phyloP scores from a whole-genome alignment of 345 rosid genomes.

The Euphorbia lathyris region DNA sequence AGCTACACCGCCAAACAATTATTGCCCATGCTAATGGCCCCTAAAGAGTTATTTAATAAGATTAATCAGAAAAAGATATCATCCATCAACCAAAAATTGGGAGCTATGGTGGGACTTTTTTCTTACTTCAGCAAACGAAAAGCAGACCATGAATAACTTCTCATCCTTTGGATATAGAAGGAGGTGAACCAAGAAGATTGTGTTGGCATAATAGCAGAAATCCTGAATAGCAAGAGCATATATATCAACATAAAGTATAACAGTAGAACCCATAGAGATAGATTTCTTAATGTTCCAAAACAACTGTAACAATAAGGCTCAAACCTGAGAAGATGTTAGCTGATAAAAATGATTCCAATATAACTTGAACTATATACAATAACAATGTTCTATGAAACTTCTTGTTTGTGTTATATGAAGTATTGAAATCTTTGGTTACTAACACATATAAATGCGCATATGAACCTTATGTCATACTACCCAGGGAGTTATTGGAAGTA shows the following conservation, averaged over 20 bases:
- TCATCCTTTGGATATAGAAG: slow-evolving; percentile 77
- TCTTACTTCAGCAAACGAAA: slow-evolving; percentile 92
- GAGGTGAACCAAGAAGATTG: slow-evolving; percentile 84
- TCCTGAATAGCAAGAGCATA: slow-evolving; percentile 48
- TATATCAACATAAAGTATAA: no score
- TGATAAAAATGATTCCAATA: neutral
- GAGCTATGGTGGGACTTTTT: slow-evolving; percentile 3
- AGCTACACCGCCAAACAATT: slow-evolving; percentile 94
- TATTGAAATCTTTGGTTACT: neutral
- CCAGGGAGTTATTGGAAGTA: neutral
- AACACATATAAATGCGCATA: neutral
- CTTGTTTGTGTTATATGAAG: neutral
- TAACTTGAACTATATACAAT: neutral
- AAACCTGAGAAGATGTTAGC: neutral
- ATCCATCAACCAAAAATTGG: slow-evolving; percentile 11
- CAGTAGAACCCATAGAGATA: neutral
- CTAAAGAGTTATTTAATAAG: slow-evolving; percentile 37
- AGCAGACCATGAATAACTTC: slow-evolving; percentile 96
- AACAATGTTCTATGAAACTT: neutral
- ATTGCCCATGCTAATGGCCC: slow-evolving; percentile 98
- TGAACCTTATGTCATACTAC: neutral
- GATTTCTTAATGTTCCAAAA: neutral
- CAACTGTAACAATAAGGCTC: neutral
- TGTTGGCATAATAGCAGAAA: slow-evolving; percentile 96
- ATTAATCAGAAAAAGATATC: slow-evolving; percentile 3